Evolutionary conservation across 768 basidiomycete species (phyloP), one percentile per base, ranked within the genome.

Genomic region (Boletus edulis): DNA sequence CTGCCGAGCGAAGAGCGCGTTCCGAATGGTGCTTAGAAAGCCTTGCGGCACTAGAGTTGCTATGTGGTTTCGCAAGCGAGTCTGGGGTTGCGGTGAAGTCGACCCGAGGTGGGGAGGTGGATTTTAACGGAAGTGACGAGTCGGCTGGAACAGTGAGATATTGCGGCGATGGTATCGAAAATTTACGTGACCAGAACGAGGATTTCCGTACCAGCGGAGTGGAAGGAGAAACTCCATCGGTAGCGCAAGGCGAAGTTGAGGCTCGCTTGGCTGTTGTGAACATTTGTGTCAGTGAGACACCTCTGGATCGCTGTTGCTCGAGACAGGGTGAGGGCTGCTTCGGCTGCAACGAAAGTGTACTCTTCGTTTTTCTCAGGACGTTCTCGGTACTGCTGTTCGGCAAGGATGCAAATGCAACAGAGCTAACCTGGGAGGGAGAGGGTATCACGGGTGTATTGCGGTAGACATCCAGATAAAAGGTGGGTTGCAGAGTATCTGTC

Each of bases 111-210:
- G 79, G 79, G 5, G 78, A 76, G 38, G 77, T 64, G 15, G 81
- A 73, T 11, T 73, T 76, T 14, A 78, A 57, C 15, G 75, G 76
- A 34, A 79, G 71, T 2, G 72, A 62, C 29, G 73, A 68, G 43
- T 60, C 63, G 10, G 67, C 55, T 46, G 72, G 68, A 15, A 71
- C 62, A 49, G 69, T 50, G 43, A 71, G 59, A 47, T 62, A 65
- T 46, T 68, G 62, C 13, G 62, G 61, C 31, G 62, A 60, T 9
- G 68, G 78, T 68, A 75, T 81, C 42, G 59, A 59, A 17, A 66
- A 76, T 70, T 76, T 84, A 55, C 81, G 79, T 44, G 72, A 74
- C 86, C 87, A 89, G 62, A 89, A 88, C 7, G 88, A 89, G 11
- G 82, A 63, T 66, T 82, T 83, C 48, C 85, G 81, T 12, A 78